These are phyloP conservation scores for Persicaria tinctoria DNA, from an alignment of 148 eudicot genomes.

Conservation along the genomic window DNA sequence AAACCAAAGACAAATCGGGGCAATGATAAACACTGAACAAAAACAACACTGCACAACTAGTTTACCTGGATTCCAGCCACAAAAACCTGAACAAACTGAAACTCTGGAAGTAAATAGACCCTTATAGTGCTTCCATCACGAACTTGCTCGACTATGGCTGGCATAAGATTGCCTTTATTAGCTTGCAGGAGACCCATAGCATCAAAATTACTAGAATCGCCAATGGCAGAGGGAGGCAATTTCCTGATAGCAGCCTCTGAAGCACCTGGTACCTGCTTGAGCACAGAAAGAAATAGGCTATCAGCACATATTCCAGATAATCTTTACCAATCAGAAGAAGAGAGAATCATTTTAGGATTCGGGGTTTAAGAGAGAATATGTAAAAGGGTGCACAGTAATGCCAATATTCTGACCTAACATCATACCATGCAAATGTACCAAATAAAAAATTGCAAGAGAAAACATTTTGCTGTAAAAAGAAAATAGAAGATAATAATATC, in stretches of 20 bases:
- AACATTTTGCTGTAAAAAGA: not conserved
- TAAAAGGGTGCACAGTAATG: not conserved
- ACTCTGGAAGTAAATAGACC: slow-evolving; percentile 78
- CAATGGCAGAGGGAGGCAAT: slow-evolving; percentile 86
- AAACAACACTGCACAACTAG: not conserved
- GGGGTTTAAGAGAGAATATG: not conserved
- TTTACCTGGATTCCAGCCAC: slow-evolving; percentile 85
- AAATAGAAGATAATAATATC: not conserved
- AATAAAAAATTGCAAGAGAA: not conserved
- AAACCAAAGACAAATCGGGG: not conserved
- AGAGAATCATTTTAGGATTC: not conserved
- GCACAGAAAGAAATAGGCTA: not conserved
- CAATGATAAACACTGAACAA: not conserved
- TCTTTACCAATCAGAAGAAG: not conserved
- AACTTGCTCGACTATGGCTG: slow-evolving; percentile 85
- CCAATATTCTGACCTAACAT: not conserved
- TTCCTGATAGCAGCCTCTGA: slow-evolving; percentile 76
- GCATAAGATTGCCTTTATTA: slow-evolving; percentile 69
- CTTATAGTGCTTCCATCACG: slow-evolving; percentile 94
- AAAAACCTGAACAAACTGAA: slow-evolving; percentile 79
- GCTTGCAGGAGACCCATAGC: slow-evolving; percentile 40
- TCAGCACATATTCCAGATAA: not conserved
- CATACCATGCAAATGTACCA: not conserved
- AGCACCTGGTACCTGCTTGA: slow-evolving; percentile 63
- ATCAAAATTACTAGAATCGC: slow-evolving; percentile 61